Percentiles rank a stretch among this genome's conserved stretches.
phyloP scores from a whole-genome alignment of 768 basidiomycete genomes.

The Pleurotus giganteus region DNA sequence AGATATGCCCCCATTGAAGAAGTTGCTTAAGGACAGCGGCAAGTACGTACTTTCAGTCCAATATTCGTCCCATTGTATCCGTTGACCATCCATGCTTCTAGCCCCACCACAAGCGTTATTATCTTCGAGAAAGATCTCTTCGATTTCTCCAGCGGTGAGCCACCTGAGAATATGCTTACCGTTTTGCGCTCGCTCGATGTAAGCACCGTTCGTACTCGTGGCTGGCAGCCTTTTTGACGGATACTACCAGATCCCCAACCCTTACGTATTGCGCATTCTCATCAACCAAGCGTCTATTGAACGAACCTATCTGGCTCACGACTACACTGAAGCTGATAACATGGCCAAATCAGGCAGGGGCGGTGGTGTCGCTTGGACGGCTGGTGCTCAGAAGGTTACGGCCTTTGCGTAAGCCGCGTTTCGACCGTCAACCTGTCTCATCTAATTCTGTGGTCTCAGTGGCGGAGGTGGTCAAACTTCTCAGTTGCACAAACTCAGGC shows the following conservation, averaged over 20 bases:
- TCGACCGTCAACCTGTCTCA: neutral
- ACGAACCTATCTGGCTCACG: conserved; percentile 58
- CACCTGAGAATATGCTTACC: conserved; percentile 59
- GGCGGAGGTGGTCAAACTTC: conserved; percentile 67
- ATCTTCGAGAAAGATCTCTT: conserved; percentile 75
- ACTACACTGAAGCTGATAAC: conserved; percentile 62
- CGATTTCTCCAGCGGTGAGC: conserved; percentile 76
- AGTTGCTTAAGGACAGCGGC: conserved; percentile 52
- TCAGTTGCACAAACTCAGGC: conserved; percentile 25
- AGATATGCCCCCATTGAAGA: conserved; percentile 58
- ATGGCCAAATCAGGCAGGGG: conserved; percentile 39
- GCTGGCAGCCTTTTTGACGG: conserved; percentile 12
- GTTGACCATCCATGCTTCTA: conserved; percentile 20
- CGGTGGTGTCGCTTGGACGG: conserved; percentile 57
- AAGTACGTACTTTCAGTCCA: conserved; percentile 50
- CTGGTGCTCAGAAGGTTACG: conserved; percentile 59
- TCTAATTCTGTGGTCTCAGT: conserved; percentile 29
- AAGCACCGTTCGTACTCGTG: conserved; percentile 18
- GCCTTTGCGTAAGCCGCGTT: conserved; percentile 53
- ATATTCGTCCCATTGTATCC: neutral
- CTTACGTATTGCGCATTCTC: conserved; percentile 74
- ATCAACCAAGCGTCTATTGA: conserved; percentile 79
- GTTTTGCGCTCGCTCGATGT: conserved; percentile 83
- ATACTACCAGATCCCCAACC: conserved; percentile 62
- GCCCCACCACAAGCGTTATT: conserved; percentile 50